A percentile compares a stretch with the other conserved stretches of the same genome.
These are phyloP conservation scores for Apostasia ramifera DNA, from an alignment of 106 monocot species.

Conservation along the genomic window DNA sequence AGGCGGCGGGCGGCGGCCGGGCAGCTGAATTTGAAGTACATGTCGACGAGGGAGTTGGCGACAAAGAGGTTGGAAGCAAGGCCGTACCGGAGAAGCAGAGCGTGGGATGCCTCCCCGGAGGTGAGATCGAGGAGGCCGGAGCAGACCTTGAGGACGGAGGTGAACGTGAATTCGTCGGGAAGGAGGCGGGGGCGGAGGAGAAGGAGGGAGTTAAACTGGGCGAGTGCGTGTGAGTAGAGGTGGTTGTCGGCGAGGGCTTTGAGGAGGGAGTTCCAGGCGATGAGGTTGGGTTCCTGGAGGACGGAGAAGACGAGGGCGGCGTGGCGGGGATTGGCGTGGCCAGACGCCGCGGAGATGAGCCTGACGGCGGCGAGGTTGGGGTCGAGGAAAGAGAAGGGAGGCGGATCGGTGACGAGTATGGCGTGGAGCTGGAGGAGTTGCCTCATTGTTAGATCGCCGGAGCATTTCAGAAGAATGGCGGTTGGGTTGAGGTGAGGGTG, in stretches of 20 bases:
- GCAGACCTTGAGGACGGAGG: conserved; percentile 26
- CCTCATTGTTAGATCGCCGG: background rate
- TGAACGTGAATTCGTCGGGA: conserved; percentile 35
- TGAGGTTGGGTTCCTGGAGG: conserved; percentile 10
- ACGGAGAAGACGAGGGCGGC: conserved; percentile 14
- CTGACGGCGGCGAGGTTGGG: conserved; percentile 16
- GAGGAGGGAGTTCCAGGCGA: conserved; percentile 20
- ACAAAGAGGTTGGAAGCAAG: conserved; percentile 13
- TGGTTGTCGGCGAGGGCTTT: conserved; percentile 16
- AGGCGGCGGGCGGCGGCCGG: conserved; percentile 9
- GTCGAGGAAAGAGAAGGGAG: conserved; percentile 2
- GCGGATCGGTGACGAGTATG: background rate
- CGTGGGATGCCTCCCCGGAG: conserved; percentile 16
- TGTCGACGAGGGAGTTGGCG: conserved; percentile 21
- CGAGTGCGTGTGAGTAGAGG: conserved; percentile 9
- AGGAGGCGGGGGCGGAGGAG: conserved; percentile 6
- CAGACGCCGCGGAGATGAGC: conserved; percentile 17
- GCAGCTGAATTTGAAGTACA: conserved; percentile 31
- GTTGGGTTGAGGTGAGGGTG: background rate
- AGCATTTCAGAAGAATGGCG: background rate
- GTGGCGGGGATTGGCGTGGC: conserved; percentile 6
- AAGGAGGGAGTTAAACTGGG: conserved; percentile 21
- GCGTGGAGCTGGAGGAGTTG: conserved; percentile 10
- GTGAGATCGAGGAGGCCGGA: conserved; percentile 1
- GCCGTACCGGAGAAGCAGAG: conserved; percentile 11